Evolutionary conservation across 2,329 filamentous ascomycete genomes (phyloP).

Genomic region (Monilinia fructigena): DNA sequence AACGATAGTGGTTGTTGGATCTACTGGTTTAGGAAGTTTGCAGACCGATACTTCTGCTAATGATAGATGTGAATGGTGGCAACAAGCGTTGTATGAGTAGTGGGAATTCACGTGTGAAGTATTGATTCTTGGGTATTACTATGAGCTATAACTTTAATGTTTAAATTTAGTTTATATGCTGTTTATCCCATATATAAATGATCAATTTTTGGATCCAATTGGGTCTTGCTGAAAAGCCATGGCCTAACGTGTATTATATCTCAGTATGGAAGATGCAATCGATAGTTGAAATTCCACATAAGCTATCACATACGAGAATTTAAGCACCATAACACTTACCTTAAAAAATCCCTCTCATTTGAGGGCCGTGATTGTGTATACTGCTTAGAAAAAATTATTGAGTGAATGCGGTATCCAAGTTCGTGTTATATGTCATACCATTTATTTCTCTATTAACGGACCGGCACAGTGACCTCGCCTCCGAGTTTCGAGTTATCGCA

Average conservation of each 20-base stretch:
- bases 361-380: no score
- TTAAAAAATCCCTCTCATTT: no score
- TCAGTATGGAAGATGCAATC: neutral
- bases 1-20: constrained; percentile 25
- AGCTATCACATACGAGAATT: neutral
- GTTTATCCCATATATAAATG: neutral
- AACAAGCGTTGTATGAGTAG: constrained; percentile 32
- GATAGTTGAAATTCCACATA: neutral
- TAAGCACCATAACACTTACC: neutral
- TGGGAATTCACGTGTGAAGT: neutral
- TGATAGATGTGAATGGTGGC: constrained; percentile 41
- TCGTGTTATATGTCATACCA: no score
- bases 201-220: neutral
- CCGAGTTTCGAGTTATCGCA: no score
- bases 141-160: neutral
- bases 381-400: no score
- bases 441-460: no score
- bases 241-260: neutral
- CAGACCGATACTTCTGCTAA: constrained; percentile 36
- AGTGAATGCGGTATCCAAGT: no score
- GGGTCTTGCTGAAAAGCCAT: neutral
- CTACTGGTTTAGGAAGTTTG: constrained; percentile 27
- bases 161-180: neutral
- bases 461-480: neutral
- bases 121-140: neutral